These are phyloP conservation scores for Ettlia oleoabundans DNA, from an alignment of 139 green algal species.

Conservation along the genomic window DNA sequence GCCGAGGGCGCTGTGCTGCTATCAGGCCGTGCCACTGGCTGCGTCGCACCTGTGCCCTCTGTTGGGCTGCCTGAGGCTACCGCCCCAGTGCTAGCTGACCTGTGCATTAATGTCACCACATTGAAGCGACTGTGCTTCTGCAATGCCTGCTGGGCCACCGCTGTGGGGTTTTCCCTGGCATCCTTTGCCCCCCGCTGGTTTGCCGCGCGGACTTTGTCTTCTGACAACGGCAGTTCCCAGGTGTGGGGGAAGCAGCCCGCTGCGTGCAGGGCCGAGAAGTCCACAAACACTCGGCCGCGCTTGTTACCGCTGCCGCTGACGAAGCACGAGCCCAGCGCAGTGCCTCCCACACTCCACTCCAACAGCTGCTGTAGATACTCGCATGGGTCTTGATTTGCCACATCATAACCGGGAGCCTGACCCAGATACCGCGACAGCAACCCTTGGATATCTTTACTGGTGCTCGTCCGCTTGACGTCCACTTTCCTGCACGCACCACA, in stretches of 20 bases:
- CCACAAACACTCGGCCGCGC: background rate
- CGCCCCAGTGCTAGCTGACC: background rate
- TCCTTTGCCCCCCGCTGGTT: background rate
- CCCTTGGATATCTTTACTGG: background rate
- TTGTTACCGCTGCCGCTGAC: background rate
- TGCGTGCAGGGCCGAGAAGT: background rate
- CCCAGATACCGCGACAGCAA: background rate
- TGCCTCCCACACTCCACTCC: background rate
- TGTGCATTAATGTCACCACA: background rate
- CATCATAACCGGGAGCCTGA: background rate
- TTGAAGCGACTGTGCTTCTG: background rate
- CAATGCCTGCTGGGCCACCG: background rate
- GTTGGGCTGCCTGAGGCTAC: background rate
- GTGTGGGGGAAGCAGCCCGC: slow-evolving; percentile 6
- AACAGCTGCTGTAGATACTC: slow-evolving; percentile 3
- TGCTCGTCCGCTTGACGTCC: background rate
- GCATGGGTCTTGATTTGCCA: background rate
- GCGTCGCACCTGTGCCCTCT: background rate
- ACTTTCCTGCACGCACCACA: background rate
- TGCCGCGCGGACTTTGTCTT: background rate
- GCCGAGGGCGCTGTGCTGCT: background rate
- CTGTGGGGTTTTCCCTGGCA: background rate
- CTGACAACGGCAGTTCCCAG: background rate
- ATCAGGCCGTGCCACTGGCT: too few species aligned
- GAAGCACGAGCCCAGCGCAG: background rate